phyloP scores from a whole-genome alignment of 2,329 filamentous ascomycete species.

The Emmonsia crescens region DNA sequence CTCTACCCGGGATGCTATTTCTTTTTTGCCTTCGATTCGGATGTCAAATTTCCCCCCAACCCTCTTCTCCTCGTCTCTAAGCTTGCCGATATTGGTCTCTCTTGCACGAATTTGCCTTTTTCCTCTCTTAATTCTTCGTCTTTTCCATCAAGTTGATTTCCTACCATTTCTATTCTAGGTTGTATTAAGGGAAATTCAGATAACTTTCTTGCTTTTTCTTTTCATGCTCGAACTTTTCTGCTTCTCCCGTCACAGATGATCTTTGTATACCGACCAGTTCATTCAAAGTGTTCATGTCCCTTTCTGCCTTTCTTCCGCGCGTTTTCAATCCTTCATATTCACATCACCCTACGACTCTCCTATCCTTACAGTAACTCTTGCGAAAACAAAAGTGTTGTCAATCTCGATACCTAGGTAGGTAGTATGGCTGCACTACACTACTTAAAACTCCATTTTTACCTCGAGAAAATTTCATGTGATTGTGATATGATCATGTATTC shows the following conservation, averaged over 20 bases:
- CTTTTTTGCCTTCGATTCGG: background rate
- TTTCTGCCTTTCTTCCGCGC: background rate
- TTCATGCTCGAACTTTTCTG: background rate
- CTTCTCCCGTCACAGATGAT: background rate
- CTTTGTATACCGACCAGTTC: background rate
- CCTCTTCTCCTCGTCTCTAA: background rate
- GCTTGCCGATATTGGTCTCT: background rate
- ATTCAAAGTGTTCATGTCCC: background rate
- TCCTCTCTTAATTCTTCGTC: background rate
- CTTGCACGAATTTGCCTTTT: background rate
- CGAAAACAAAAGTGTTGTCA: background rate
- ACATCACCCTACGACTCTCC: background rate
- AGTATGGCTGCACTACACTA: too few relatives aligned
- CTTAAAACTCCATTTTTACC: background rate
- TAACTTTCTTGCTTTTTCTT: background rate
- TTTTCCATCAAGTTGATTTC: background rate
- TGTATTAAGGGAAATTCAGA: conserved; percentile 6
- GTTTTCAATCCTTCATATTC: background rate
- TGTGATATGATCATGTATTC: background rate
- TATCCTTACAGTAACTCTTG: background rate
- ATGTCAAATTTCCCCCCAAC: background rate
- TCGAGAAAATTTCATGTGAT: background rate
- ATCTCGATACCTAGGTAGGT: background rate
- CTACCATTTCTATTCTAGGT: conserved; percentile 4
- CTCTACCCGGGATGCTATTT: background rate